Base-by-base conservation (phyloP, 768 basidiomycete species). In the Trametes maxima region DNA sequence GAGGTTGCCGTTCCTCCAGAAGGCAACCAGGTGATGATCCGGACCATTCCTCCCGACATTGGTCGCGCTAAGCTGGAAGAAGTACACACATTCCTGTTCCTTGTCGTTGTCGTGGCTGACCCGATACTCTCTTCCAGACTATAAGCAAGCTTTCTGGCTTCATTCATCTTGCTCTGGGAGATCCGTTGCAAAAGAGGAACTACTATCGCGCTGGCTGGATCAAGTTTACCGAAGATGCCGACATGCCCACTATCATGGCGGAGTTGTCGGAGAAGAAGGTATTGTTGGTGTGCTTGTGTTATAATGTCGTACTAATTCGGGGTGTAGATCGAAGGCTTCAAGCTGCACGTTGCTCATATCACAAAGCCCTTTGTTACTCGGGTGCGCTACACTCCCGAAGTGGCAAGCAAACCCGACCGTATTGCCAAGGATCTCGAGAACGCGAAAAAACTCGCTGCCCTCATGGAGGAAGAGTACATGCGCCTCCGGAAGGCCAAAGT, bases 161-260 rank as follows among this genome's bases (percentile, higher is more conserved):
- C 72, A 79, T 92, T 48, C 90, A 96, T 74, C 83, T 98, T 16
- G 94, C 94, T 10, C 77, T 98, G 0, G 94, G 93, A 25, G 95
- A 98, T 65, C 95, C 96, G 11, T 76, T 93, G 43, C 92, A 94
- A 73, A 95, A 95, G 76, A 87, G 94, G 60, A 92, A 91, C 68
- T 98, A 91, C 72, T 94, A 96, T 71, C 91, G 96, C 35, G 92
- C 94, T 1, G 96, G 94, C 13, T 98, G 95, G 95, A 79, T 97
- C 60, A 86, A 86, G 64, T 97, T 95, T 72, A 78, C 76, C 43
- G 91, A 93, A 35, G 93, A 94, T 64, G 85, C 89, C 11, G 92
- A 97, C 67, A 93, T 98, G 85, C 69, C 79, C 2, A 68, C 76
- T 16, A 87, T 92, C 5, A 84, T 95, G 76, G 68, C 78, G 40